These are phyloP conservation scores for Mortierella sp. DNA, from an alignment of 371 early-diverging fungal species.

Conservation along the genomic window DNA sequence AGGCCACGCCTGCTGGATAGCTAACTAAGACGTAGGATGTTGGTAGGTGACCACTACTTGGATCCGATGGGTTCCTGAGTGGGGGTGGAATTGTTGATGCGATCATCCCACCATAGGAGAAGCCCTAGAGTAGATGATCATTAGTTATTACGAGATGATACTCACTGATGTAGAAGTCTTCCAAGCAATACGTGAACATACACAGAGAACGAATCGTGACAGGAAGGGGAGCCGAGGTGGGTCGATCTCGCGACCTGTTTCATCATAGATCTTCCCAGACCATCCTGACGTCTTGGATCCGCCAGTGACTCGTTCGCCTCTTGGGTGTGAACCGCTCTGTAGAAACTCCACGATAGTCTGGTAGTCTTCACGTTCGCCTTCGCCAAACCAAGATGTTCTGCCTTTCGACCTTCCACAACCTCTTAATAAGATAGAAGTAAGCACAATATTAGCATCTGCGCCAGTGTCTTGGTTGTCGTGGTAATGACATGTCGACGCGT, in stretches of 20 bases:
- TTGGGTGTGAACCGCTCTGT: slow-evolving; percentile 28
- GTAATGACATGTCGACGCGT: slow-evolving; percentile 6
- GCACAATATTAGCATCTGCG: too few relatives aligned
- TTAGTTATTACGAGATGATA: too few relatives aligned
- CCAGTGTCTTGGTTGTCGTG: too few relatives aligned
- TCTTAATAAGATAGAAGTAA: slow-evolving; percentile 18
- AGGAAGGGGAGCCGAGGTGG: slow-evolving; percentile 39
- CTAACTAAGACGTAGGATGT: slow-evolving; percentile 47
- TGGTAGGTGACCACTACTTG: slow-evolving; percentile 25
- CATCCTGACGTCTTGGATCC: slow-evolving; percentile 4
- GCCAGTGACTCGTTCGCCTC: slow-evolving; percentile 6
- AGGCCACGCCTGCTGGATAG: slow-evolving; percentile 49
- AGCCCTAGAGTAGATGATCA: slow-evolving; percentile 19
- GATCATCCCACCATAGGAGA: slow-evolving; percentile 48
- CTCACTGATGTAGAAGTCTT: not conserved
- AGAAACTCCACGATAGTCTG: slow-evolving; percentile 58
- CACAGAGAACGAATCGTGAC: slow-evolving; percentile 47
- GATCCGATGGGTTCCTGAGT: slow-evolving; percentile 28
- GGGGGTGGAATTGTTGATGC: slow-evolving; percentile 52
- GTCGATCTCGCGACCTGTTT: slow-evolving; percentile 35
- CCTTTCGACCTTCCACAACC: slow-evolving; percentile 66
- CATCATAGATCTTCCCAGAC: slow-evolving; percentile 30
- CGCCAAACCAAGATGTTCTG: slow-evolving; percentile 67
- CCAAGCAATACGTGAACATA: slow-evolving; percentile 7
- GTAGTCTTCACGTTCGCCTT: slow-evolving; percentile 67